Evolutionary conservation across 495 filamentous ascomycete genomes (phyloP), one percentile per base, ranked within the genome.

Genomic region (Lasiosphaeria ovina): DNA sequence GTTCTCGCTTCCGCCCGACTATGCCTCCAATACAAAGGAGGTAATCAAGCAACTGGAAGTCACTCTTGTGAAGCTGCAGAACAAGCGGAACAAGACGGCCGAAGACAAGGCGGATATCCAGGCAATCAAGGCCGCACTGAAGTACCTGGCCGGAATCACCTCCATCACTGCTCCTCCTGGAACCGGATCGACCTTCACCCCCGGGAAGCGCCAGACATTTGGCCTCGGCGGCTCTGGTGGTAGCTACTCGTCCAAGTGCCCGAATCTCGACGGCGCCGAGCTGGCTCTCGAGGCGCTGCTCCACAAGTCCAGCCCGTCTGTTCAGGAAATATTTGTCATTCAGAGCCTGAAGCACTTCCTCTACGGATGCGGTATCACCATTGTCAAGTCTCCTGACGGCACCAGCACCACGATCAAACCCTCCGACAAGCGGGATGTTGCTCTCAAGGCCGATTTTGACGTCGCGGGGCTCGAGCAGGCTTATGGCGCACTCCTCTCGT

Each of bases 391-490:
- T 0, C 72, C 74, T 54, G 70, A 72, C 35, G 73, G 72, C 55
- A 73, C 73, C 53, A 70, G 47, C 9, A 75, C 72, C 35, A 72
- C 59, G 55, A 71, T 74, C 63, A 71, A 71, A 12, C 72, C 72
- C 17, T 63, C 66, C 3, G 64, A 66, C 60, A 65, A 56, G 51
- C 60, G 62, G 12, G 49, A 61, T 12, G 12, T 57, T 6, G 36
- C 33, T 12, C 12, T 45, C 32, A 11, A 24, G 33, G 32, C 48
- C 49, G 14, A 54, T 50, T 61, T 70, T 31, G 54, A 67, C 66
- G 35, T 64, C n/a, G 12, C 40, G n/a, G 64, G 64, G 6, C 59
- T 71, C 14, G 36, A 65, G 36, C 12, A 45, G 34, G 60, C 66
- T 34, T 69, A 65, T 57, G 24, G 12, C 17, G 54, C 53, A 32